Percentiles rank a stretch among this genome's conserved stretches.
These are phyloP conservation scores for Trifolium repens DNA, from an alignment of 306 rosid species.

Conservation along the genomic window DNA sequence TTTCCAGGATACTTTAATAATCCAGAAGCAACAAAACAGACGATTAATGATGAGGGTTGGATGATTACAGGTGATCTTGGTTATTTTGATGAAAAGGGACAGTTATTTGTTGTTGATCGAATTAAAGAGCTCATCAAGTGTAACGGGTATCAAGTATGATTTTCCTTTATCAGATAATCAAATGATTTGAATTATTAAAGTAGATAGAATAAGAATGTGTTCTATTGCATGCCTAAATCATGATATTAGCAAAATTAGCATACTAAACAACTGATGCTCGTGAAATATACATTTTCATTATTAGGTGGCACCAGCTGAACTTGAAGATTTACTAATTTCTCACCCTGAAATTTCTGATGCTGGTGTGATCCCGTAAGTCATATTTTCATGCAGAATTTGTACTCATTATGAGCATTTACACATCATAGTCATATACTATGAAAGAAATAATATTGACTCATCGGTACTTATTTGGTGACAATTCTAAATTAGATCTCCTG, in stretches of 20 bases:
- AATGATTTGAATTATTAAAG: background rate
- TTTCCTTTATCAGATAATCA: background rate
- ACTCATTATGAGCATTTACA: background rate
- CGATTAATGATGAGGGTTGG: constrained; percentile 56
- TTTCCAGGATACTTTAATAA: constrained; percentile 57
- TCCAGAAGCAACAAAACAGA: constrained; percentile 48
- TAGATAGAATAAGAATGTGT: too few species aligned
- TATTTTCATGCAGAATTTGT: background rate
- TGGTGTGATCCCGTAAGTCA: constrained; percentile 56
- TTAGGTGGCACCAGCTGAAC: constrained; percentile 63
- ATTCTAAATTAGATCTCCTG: constrained; percentile 47
- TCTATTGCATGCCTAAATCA: too few species aligned
- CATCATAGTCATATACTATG: too few species aligned
- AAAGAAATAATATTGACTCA: background rate
- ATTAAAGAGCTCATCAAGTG: constrained; percentile 62
- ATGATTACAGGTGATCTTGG: constrained; percentile 56
- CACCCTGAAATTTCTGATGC: constrained; percentile 57
- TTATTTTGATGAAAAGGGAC: constrained; percentile 53
- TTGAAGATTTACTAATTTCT: constrained; percentile 55
- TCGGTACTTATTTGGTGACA: background rate
- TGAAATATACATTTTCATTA: background rate
- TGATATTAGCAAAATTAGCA: background rate
- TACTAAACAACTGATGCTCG: background rate
- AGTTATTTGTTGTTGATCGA: constrained; percentile 54
- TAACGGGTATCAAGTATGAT: constrained; percentile 42